phyloP scores from a whole-genome alignment of 495 filamentous ascomycete species.

The Xylaria telfairii region DNA sequence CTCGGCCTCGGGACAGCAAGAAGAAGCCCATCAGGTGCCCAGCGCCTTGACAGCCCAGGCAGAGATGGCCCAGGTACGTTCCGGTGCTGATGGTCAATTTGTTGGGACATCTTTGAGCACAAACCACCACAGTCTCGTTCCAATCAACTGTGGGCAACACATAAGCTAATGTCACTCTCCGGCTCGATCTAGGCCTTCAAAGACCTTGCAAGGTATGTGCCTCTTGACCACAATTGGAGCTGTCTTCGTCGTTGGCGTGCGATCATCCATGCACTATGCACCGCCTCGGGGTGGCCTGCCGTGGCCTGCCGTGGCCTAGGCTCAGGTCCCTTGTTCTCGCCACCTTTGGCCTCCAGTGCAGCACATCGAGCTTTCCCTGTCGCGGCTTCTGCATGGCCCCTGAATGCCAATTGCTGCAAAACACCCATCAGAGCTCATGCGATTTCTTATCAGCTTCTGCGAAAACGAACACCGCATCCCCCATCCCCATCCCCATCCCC shows the following conservation, averaged over 20 bases:
- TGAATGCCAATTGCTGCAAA: constrained; percentile 22
- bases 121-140: neutral
- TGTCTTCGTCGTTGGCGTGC: neutral
- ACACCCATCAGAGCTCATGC: constrained; percentile 14
- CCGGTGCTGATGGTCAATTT: neutral
- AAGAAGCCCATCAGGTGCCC: constrained; percentile 14
- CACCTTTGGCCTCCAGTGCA: neutral
- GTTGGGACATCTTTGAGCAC: neutral
- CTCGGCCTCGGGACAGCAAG: constrained; percentile 10
- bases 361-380: constrained; percentile 11
- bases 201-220: constrained; percentile 55
- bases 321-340: constrained; percentile 1
- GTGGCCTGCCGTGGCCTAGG: constrained; percentile 8
- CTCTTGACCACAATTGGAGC: constrained; percentile 10
- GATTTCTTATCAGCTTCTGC: constrained; percentile 5
- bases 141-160: neutral
- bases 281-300: neutral
- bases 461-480: neutral
- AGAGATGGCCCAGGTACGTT: constrained; percentile 41
- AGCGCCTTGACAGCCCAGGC: constrained; percentile 31
- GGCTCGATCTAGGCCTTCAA: constrained; percentile 47
- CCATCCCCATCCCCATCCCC: no score
- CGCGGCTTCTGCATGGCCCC: constrained; percentile 18
- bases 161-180: constrained; percentile 27
- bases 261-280: constrained; percentile 7